Base-by-base conservation (phyloP, 352 stramenopile genomes). In the Phytopythium delawarense region DNA sequence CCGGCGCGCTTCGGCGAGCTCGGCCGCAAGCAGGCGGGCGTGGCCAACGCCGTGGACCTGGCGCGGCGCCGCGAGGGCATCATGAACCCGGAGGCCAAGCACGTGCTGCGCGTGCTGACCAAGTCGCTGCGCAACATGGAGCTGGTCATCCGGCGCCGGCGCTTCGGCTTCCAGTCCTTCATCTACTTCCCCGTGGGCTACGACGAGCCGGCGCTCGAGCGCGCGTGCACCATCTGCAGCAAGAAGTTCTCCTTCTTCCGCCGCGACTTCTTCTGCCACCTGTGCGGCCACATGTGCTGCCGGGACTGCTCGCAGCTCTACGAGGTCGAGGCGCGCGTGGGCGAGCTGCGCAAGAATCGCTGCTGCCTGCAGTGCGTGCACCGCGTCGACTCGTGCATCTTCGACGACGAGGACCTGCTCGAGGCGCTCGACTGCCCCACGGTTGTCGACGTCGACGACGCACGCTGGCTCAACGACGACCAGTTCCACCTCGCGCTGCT, bases 151-250 rank as follows among this genome's bases (percentile, higher is more conserved):
- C 77, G 77, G 13, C 77, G 77, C 21, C 77, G 77, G 20, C 77
- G 77, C 45, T 80, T 87, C 48, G 77, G 77, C 13, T 84, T 87
- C 62, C 77, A 87, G 71, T 71, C 66, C 32, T 86, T 86, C 61
- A 62, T 84, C 51, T 84, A 79, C 66, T 80, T 84, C 39, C 74
- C 75, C 0, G 74, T 46, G 7, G 60, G 53, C 2, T 69, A 66
- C 37, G 61, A 76, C 21, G 64, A 75, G 51, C 69, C 63, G 18
- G 35, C 57, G 9, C 45, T 74, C 45, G 64, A 70, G 49, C 69
- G 71, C 32, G 39, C 45, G 20, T 88, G 78, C 59, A 59, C 57
- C 18, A 74, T 86, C 42, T 91, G 79, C 66, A 39, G 21, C 50
- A 83, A 81, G 57, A 23, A 34, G 15, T 86, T 86, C 56, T 53